Evolutionary conservation across 2,329 filamentous ascomycete genomes (phyloP).

Genomic region (Boeremia lycopersici): DNA sequence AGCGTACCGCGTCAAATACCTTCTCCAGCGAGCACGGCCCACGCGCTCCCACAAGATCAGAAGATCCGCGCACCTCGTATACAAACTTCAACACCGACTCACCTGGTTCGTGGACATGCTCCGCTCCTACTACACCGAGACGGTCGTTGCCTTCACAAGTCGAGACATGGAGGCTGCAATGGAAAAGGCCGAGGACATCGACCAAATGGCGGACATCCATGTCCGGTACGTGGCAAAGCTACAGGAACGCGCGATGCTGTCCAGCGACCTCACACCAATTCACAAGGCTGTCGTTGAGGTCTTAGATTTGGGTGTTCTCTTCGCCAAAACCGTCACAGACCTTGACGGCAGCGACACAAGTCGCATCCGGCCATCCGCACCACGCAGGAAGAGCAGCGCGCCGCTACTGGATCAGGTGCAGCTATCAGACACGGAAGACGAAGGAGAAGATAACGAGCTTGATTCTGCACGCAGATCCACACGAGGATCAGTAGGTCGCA

Average conservation of each 20-base stretch:
- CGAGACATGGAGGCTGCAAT: constrained; percentile 64
- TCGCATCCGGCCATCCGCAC: not conserved
- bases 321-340: constrained; percentile 64
- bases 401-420: constrained; percentile 29
- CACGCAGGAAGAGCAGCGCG: constrained; percentile 28
- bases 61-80: constrained; percentile 34
- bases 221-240: constrained; percentile 66
- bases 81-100: constrained; percentile 69
- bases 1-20: constrained; percentile 70
- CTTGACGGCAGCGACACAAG: not conserved
- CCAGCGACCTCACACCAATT: constrained; percentile 71
- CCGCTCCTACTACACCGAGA: constrained; percentile 75
- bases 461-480: not conserved
- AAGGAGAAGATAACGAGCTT: constrained; percentile 8
- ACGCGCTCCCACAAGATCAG: constrained; percentile 12
- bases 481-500: not conserved
- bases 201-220: constrained; percentile 79
- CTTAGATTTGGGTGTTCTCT: constrained; percentile 74
- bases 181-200: constrained; percentile 70
- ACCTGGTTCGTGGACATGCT: constrained; percentile 79
- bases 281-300: constrained; percentile 74
- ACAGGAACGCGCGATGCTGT: constrained; percentile 72
- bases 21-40: constrained; percentile 63
- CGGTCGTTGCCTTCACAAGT: constrained; percentile 70
- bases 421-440: constrained; percentile 38